Percentiles rank a stretch among this genome's conserved stretches.
Conservation (phyloP, 495 filamentous ascomycete species). For the Penicillium waksmanii region DNA sequence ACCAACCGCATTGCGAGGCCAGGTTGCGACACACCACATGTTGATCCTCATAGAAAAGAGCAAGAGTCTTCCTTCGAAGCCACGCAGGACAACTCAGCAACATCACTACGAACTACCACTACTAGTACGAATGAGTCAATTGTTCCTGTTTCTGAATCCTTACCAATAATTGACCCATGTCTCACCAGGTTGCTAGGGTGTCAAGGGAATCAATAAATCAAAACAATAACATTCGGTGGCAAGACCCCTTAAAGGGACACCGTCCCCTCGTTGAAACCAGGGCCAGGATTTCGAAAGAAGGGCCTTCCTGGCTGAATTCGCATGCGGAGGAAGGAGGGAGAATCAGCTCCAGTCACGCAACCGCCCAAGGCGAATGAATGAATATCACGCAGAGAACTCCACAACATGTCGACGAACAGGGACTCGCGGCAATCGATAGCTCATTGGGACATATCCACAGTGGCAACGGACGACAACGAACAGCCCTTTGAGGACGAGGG, state of each 20-base stretch:
- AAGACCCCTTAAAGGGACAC: background rate
- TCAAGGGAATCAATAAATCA: slow-evolving; percentile 6
- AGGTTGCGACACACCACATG: too few species aligned
- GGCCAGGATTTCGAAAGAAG: background rate
- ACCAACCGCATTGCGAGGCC: too few species aligned
- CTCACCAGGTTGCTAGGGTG: slow-evolving; percentile 4
- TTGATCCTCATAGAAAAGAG: too few species aligned
- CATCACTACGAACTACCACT: background rate
- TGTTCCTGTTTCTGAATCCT: background rate
- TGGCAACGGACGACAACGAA: background rate
- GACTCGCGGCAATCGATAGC: background rate
- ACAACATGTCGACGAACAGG: background rate
- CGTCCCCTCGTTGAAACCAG: background rate
- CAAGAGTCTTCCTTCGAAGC: too few species aligned
- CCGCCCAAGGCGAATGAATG: background rate
- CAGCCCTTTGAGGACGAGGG: background rate
- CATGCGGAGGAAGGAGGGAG: background rate
- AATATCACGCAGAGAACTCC: background rate
- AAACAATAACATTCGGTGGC: background rate
- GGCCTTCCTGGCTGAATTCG: background rate
- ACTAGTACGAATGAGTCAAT: background rate
- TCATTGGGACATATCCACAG: background rate
- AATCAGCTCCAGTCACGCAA: background rate
- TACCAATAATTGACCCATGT: slow-evolving; percentile 5
- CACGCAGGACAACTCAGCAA: background rate